Evolutionary conservation across 2,329 filamentous ascomycete species (phyloP).

Genomic region (Shiraia sp.): DNA sequence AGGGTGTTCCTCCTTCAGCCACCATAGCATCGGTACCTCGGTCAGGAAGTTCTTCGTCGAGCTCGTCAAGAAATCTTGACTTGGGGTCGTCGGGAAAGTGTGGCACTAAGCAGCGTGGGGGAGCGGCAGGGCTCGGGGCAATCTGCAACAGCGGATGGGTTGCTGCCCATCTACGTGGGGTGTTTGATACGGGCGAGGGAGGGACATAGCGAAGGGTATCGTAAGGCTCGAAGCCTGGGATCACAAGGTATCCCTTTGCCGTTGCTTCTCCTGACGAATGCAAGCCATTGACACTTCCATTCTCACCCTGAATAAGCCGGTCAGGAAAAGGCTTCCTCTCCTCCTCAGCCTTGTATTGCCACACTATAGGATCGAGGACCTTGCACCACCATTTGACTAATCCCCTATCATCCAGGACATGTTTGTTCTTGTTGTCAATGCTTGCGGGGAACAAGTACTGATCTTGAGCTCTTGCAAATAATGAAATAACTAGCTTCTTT

Average conservation of each 20-base stretch:
- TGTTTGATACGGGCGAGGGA: slow-evolving; percentile 45
- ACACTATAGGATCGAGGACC: slow-evolving; percentile 76
- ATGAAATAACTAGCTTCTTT: slow-evolving; percentile 75
- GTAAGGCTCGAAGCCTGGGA: slow-evolving; percentile 82
- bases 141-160: slow-evolving; percentile 77
- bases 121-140: slow-evolving; percentile 67
- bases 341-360: slow-evolving; percentile 51
- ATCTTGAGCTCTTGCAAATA: slow-evolving; percentile 89
- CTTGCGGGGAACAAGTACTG: slow-evolving; percentile 96
- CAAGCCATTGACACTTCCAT: slow-evolving; percentile 20
- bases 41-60: slow-evolving; percentile 79
- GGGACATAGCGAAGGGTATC: slow-evolving; percentile 84
- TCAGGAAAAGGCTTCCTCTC: slow-evolving; percentile 37
- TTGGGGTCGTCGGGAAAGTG: slow-evolving; percentile 96
- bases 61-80: slow-evolving; percentile 81
- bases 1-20: slow-evolving; percentile 45
- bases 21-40: slow-evolving; percentile 44
- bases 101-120: slow-evolving; percentile 82
- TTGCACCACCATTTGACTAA: slow-evolving; percentile 96
- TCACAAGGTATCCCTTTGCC: slow-evolving; percentile 78
- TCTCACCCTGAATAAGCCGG: slow-evolving; percentile 32
- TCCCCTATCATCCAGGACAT: slow-evolving; percentile 87
- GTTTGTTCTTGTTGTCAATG: slow-evolving; percentile 80
- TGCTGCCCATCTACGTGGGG: slow-evolving; percentile 53
- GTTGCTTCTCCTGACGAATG: slow-evolving; percentile 32